A percentile compares a stretch with the other conserved stretches of the same genome.
These are phyloP conservation scores for Colletotrichum echinochloae DNA, from an alignment of 2,329 filamentous ascomycete species.

Conservation along the genomic window DNA sequence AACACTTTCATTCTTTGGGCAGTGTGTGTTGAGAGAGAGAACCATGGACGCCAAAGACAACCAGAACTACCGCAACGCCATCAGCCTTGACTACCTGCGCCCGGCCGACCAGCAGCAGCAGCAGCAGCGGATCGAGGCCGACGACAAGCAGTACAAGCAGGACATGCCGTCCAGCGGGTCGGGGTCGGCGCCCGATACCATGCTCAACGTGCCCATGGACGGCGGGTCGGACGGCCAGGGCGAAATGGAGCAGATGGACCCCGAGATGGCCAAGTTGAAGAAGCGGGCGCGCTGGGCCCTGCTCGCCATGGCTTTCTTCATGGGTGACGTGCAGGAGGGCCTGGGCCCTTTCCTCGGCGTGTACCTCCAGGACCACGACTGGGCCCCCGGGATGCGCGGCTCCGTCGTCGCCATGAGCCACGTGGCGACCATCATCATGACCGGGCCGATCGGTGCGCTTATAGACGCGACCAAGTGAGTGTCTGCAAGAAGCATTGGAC, in stretches of 20 bases:
- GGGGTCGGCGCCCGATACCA: conserved; percentile 4
- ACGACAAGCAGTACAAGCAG: conserved; percentile 13
- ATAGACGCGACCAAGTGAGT: conserved; percentile 36
- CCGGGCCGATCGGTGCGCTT: conserved; percentile 30
- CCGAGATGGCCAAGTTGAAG: conserved; percentile 14
- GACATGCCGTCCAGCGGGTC: neutral
- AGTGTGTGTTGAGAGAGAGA: neutral
- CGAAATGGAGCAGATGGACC: neutral
- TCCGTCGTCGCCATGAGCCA: conserved; percentile 19
- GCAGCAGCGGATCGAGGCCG: neutral
- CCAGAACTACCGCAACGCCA: conserved; percentile 10
- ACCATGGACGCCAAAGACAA: conserved; percentile 32
- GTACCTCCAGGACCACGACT: conserved; percentile 31
- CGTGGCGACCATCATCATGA: conserved; percentile 30
- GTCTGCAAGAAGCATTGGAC: neutral
- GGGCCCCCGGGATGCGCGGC: conserved; percentile 31
- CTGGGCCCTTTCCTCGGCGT: conserved; percentile 33
- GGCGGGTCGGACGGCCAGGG: conserved; percentile 1
- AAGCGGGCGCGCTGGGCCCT: conserved; percentile 31
- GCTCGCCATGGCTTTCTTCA: conserved; percentile 32
- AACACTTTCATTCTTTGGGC: neutral
- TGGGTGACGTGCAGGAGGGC: conserved; percentile 35
- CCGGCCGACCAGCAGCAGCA: no score
- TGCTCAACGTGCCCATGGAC: neutral
- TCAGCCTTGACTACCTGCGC: conserved; percentile 27